These are phyloP conservation scores for Hebeloma cylindrosporum DNA, from an alignment of 768 basidiomycete genomes.

Conservation along the genomic window DNA sequence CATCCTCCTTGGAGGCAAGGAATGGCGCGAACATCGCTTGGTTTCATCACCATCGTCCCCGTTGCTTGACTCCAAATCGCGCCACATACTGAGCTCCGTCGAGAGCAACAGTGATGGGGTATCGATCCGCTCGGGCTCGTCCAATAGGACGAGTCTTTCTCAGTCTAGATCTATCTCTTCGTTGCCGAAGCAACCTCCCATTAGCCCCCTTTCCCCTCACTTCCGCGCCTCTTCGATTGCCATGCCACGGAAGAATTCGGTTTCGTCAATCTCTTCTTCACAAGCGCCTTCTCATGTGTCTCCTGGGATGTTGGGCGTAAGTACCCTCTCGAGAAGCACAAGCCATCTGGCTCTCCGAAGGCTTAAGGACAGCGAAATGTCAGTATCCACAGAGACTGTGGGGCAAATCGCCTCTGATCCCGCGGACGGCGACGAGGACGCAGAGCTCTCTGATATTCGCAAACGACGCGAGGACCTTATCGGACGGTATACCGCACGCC, in stretches of 20 bases:
- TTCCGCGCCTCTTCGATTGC: conserved; percentile 25
- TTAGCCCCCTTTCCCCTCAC: conserved; percentile 31
- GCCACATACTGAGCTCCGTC: neutral
- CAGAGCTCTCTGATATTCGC: conserved; percentile 60
- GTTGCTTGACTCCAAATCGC: conserved; percentile 12
- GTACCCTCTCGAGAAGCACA: conserved; percentile 38
- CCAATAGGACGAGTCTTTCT: conserved; percentile 40
- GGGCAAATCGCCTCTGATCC: conserved; percentile 6
- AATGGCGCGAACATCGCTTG: conserved; percentile 35
- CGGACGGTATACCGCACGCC: conserved; percentile 63
- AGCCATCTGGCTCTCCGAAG: conserved; percentile 40
- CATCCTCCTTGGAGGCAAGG: conserved; percentile 32
- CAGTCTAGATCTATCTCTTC: conserved; percentile 40
- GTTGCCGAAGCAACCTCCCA: conserved; percentile 24
- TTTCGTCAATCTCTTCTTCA: conserved; percentile 57
- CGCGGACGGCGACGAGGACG: conserved; percentile 19
- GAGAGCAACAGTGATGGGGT: conserved; percentile 35
- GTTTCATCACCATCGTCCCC: conserved; percentile 27
- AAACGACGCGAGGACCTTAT: conserved; percentile 64
- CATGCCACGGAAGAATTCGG: conserved; percentile 16
- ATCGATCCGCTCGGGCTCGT: conserved; percentile 45
- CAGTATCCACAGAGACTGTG: conserved; percentile 25
- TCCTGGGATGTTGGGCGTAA: conserved; percentile 28
- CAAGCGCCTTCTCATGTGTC: conserved; percentile 31
- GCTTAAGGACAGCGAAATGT: conserved; percentile 20